Conservation (phyloP, 2,329 filamentous ascomycete species). For the Cladophialophora exuberans region DNA sequence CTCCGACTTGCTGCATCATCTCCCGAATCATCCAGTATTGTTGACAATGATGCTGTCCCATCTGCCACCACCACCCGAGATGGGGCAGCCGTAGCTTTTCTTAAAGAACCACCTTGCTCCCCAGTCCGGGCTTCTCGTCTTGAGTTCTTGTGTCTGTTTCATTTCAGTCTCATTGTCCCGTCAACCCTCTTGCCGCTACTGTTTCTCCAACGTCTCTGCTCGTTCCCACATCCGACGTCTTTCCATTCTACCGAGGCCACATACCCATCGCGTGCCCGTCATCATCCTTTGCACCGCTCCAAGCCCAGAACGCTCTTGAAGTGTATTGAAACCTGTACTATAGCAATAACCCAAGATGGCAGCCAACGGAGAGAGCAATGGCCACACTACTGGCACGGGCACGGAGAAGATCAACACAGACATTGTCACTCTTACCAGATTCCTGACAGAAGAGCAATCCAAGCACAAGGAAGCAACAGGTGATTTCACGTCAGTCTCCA, state of each 20-base stretch:
- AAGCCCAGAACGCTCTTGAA: too few species aligned
- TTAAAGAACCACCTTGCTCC: neutral
- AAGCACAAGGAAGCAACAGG: constrained; percentile 95
- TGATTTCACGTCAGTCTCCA: constrained; percentile 86
- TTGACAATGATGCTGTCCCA: constrained; percentile 10
- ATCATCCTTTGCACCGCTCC: constrained; percentile 2
- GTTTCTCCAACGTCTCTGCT: constrained; percentile 7
- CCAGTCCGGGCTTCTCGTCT: neutral
- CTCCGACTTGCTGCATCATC: constrained; percentile 9
- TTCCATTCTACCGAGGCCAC: constrained; percentile 23
- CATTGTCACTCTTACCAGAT: constrained; percentile 92
- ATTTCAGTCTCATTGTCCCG: neutral
- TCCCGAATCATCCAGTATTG: constrained; percentile 9
- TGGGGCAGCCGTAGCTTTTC: constrained; percentile 1
- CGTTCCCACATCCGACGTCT: neutral
- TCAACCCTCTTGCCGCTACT: neutral
- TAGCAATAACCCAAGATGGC: constrained; percentile 23
- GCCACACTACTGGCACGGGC: constrained; percentile 57
- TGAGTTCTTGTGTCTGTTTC: neutral
- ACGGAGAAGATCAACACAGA: constrained; percentile 88
- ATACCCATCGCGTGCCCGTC: constrained; percentile 16
- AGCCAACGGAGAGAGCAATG: constrained; percentile 37
- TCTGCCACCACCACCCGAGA: constrained; percentile 14
- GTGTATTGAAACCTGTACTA: too few species aligned
- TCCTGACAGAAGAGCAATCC: constrained; percentile 91